Conservation (phyloP, 176 grass and related monocot genomes). For the Eleusine coracana region DNA sequence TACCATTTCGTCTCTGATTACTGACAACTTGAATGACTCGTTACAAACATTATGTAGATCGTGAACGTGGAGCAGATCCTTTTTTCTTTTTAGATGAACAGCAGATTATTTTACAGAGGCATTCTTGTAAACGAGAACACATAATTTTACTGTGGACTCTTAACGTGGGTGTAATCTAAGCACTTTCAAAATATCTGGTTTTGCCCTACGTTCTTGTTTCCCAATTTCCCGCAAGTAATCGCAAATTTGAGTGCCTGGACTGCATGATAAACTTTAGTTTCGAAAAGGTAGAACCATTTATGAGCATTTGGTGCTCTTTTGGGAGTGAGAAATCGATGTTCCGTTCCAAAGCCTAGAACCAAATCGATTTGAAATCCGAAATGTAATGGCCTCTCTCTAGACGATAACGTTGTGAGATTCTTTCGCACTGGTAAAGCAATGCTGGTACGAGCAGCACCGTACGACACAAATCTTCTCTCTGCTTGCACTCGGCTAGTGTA, state of each 20-base stretch:
- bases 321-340: neutral
- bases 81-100: neutral
- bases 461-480: neutral
- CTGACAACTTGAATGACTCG: neutral
- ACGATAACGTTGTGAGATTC: neutral
- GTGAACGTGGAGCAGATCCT: neutral
- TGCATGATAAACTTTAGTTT: neutral
- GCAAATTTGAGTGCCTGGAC: neutral
- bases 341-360: neutral
- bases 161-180: neutral
- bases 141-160: neutral
- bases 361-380: neutral
- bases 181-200: neutral
- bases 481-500: neutral
- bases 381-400: neutral
- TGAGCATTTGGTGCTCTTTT: neutral
- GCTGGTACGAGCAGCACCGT: neutral
- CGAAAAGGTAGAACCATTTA: too few species aligned
- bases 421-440: neutral
- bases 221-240: neutral
- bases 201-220: conserved; percentile 1
- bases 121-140: neutral
- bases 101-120: neutral
- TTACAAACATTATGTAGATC: neutral
- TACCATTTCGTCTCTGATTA: conserved; percentile 36